phyloP scores from a whole-genome alignment of 345 rosid species.

The Pelargonium nanum region DNA sequence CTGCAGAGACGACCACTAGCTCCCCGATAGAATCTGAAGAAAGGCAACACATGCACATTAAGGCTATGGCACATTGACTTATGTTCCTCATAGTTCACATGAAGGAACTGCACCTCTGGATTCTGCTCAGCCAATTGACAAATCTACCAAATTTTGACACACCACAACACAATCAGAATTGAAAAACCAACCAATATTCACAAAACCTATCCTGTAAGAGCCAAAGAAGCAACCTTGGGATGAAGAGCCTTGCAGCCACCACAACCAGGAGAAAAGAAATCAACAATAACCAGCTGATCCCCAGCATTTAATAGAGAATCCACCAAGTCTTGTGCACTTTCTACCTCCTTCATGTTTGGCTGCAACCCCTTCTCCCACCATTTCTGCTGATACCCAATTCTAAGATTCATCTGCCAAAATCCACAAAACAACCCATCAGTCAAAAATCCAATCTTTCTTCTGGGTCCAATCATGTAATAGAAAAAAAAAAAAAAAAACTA shows the following conservation, averaged over 20 bases:
- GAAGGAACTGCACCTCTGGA: conserved; percentile 72
- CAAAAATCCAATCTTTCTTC: neutral
- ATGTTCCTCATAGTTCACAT: conserved; percentile 83
- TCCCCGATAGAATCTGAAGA: conserved; percentile 80
- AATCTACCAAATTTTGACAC: conserved; percentile 35
- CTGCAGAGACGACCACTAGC: conserved; percentile 87
- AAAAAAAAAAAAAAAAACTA: too few species aligned
- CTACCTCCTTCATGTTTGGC: conserved; percentile 75
- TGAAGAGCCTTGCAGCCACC: conserved; percentile 97
- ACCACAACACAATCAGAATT: neutral
- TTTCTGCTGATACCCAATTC: conserved; percentile 48
- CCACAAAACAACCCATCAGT: neutral
- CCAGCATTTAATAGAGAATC: conserved; percentile 57
- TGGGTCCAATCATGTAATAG: neutral
- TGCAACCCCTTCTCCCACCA: conserved; percentile 91
- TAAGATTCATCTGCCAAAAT: conserved; percentile 28
- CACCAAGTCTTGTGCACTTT: conserved; percentile 80
- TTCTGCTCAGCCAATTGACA: conserved; percentile 79
- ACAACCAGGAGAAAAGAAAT: conserved; percentile 95
- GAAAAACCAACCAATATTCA: neutral
- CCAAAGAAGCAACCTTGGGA: conserved; percentile 58
- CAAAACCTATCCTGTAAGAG: neutral
- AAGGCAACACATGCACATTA: conserved; percentile 82
- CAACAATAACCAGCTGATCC: conserved; percentile 74
- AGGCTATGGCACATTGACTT: conserved; percentile 95